Conservation (phyloP, 345 rosid genomes). For the Hibiscus syriacus region DNA sequence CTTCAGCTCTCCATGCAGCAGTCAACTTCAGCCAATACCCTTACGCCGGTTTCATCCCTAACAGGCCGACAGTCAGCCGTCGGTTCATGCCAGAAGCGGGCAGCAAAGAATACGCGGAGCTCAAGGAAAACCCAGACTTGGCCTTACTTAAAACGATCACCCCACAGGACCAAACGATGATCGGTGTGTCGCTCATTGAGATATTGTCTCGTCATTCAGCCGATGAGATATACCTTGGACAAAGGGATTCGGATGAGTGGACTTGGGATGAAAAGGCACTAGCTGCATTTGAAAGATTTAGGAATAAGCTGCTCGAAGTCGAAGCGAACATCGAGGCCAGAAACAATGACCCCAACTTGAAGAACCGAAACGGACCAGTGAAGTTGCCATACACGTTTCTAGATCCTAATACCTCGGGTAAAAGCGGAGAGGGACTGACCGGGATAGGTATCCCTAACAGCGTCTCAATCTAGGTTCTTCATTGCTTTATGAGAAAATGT, state of each 20-base stretch:
- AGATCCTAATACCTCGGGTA: conserved; percentile 60
- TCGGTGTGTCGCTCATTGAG: conserved; percentile 82
- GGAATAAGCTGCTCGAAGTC: conserved; percentile 38
- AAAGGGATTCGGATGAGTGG: conserved; percentile 65
- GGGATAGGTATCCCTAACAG: conserved; percentile 91
- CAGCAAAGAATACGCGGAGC: conserved; percentile 53
- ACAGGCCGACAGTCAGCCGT: conserved; percentile 82
- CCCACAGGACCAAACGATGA: conserved; percentile 73
- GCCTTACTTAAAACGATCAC: conserved; percentile 79
- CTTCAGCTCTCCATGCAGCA: conserved; percentile 93
- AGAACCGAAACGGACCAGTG: conserved; percentile 74
- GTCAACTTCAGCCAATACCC: conserved; percentile 94
- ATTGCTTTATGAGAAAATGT: neutral
- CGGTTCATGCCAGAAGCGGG: conserved; percentile 91
- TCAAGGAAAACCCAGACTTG: conserved; percentile 37
- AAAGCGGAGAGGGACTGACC: conserved; percentile 46
- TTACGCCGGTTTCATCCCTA: conserved; percentile 85
- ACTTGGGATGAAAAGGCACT: conserved; percentile 58
- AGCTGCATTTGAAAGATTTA: conserved; percentile 54
- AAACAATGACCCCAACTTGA: conserved; percentile 51
- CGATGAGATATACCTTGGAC: conserved; percentile 84
- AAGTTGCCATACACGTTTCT: conserved; percentile 69
- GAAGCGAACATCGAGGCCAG: conserved; percentile 45
- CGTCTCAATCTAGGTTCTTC: conserved; percentile 43
- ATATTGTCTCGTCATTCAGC: conserved; percentile 68